Base-by-base conservation (phyloP, 495 filamentous ascomycete species). In the Talaromyces liani region DNA sequence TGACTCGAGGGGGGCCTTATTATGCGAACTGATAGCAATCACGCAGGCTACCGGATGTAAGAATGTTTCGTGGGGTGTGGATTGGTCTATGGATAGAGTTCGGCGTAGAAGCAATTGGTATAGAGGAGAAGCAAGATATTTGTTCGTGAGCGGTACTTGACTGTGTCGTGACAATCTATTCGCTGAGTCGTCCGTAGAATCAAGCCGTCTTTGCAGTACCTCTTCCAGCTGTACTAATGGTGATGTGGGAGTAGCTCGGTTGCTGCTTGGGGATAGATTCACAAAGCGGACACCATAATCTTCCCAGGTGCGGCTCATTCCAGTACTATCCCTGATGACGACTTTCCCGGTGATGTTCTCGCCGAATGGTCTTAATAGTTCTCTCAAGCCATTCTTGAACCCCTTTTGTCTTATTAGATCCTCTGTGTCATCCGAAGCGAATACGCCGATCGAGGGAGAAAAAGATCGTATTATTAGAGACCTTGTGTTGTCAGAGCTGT, bases 1-100 rank as follows among this genome's bases (percentile, higher is more conserved):
- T 20, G 91, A 86, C 68, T 97, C 91, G 58, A 97, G 89, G 0
- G 94, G 92, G 4, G 84, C 75, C 12, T 81, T 79, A 65, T 92
- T 93, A 64, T 90, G 83, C 6, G 93, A 96, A 72, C 92, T 96
- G 65, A 98, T 95, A 4, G 93, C 90, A 70, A 98, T 93, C 20
- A 98, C 85, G 72, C 92, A 92, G n/a, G 95, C 92, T 4, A 97
- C 92, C 0, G 95, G 94, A 73, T 98, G 94, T 10, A 88, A 82
- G 69, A 98, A 96, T 1, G 93, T 95, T 75, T 98, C 94, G 67
- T 96, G 91, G 0, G 92, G 87, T 0, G 87, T 83, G 53, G 93
- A 68, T 7, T 89, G 83, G 24, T 91, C 75, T 53, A 89, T 86
- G 2, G 92, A 96, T 16, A 98, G 79, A 18, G 97, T 68, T 61